Base-by-base conservation (phyloP, 495 filamentous ascomycete species). In the Thermochaetoides thermophila region DNA sequence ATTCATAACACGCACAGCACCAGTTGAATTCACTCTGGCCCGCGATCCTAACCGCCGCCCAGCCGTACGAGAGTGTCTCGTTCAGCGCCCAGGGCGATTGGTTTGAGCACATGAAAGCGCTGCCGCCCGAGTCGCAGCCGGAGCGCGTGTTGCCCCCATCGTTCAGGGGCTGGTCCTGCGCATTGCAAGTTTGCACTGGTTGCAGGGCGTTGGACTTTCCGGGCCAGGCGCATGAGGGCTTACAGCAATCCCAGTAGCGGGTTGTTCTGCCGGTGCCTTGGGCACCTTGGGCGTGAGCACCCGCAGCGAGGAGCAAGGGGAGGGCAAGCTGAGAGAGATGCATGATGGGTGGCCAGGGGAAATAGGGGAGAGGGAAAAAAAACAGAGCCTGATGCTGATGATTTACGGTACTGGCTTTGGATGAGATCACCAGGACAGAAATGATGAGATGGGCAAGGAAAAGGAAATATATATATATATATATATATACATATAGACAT, bases 221-320 rank as follows among this genome's bases (percentile, higher is more conserved):
- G 19, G 60, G 49, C 74, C 73, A 81, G 12, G 62, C 67, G 58
- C 76, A 81, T 30, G 63, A 69, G 31, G 73, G 64, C 51, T 78
- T 77, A 62, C 73, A 78, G 60, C 74, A 76, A 53, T 78, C 74
- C 74, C 73, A 79, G 59, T 79, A 78, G 21, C 73, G 64, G 17
- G 72, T 78, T 12, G 73, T 76, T 31, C 50, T 62, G 27, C 71
- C 72, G 18, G 40, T 50, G 24, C 59, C 61, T 6, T 56, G 56
- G 11, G 46, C 25, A 5, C 43, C 43, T 16, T 53, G 50, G 8
- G 37, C 50, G 28, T 39, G n/a, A 26, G 38, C 46, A 22, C 29
- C 11, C 27, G 43, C 32, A 22, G 47, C 41, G 27, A 48, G 28
- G 13, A 48, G 29, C 25, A 44, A 33, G 11, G 40, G 29, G 32